Conservation (phyloP, 805 yeast genomes). For the Metschnikowia borealis region DNA sequence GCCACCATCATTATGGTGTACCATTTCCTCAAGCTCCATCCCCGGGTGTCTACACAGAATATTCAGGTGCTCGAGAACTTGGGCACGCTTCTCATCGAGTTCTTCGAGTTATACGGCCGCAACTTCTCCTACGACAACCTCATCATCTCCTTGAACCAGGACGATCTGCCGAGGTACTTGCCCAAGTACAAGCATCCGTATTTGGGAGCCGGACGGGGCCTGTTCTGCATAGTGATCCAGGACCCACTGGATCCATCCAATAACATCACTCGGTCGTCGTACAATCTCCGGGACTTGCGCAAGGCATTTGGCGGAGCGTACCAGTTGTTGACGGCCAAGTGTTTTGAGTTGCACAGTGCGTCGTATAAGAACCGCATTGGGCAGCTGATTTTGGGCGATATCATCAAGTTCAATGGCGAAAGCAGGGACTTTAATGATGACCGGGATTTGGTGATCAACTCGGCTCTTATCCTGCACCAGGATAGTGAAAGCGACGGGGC, state of each 20-base stretch:
- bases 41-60: conserved; percentile 62
- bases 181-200: conserved; percentile 52
- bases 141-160: conserved; percentile 58
- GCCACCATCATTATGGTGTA: conserved; percentile 84
- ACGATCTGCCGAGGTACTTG: conserved; percentile 58
- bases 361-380: conserved; percentile 65
- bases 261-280: conserved; percentile 82
- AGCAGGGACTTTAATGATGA: conserved; percentile 77
- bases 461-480: conserved; percentile 44
- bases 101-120: conserved; percentile 87
- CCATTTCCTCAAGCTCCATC: conserved; percentile 76
- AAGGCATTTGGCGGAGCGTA: conserved; percentile 88
- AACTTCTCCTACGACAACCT: conserved; percentile 82
- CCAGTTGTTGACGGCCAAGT: conserved; percentile 67
- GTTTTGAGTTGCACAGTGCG: conserved; percentile 67
- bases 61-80: conserved; percentile 69
- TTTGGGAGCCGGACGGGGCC: conserved; percentile 47
- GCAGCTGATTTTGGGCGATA: conserved; percentile 72
- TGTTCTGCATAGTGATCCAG: conserved; percentile 70
- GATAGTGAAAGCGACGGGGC: conserved; percentile 32
- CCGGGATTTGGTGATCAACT: conserved; percentile 56
- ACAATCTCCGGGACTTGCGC: conserved; percentile 72
- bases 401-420: conserved; percentile 69
- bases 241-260: conserved; percentile 86
- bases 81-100: conserved; percentile 84